A percentile compares a stretch with the other conserved stretches of the same genome.
Conservation (phyloP, 768 basidiomycete species). For the Collybia mongolica region DNA sequence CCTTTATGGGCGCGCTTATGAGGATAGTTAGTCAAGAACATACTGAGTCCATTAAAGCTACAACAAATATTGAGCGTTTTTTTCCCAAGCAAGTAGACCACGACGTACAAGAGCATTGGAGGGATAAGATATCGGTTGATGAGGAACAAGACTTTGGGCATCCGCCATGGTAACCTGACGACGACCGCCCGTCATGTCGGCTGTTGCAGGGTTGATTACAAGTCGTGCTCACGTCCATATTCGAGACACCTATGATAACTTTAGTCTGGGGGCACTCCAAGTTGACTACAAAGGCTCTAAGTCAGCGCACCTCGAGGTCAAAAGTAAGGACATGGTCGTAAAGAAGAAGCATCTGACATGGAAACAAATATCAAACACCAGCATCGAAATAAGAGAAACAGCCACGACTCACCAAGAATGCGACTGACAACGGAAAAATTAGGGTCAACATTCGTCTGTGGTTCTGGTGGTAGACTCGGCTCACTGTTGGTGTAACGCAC, state of each 20-base stretch:
- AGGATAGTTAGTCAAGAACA: not conserved
- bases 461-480: not conserved
- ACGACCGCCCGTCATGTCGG: too few species aligned
- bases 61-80: not conserved
- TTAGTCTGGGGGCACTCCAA: not conserved
- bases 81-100: not conserved
- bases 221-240: slow-evolving; percentile 21
- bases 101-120: slow-evolving; percentile 25
- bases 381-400: too few species aligned
- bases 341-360: slow-evolving; percentile 17
- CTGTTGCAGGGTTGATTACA: too few species aligned
- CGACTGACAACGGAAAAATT: slow-evolving; percentile 4
- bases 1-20: not conserved
- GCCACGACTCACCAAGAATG: slow-evolving; percentile 13
- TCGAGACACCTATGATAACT: slow-evolving; percentile 9
- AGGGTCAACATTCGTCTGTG: not conserved
- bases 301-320: slow-evolving; percentile 17
- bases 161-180: slow-evolving; percentile 22
- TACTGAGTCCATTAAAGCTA: slow-evolving; percentile 22
- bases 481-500: slow-evolving; percentile 11
- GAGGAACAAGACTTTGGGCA: slow-evolving; percentile 26
- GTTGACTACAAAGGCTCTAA: not conserved
- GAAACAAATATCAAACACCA: not conserved
- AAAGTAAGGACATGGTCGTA: slow-evolving; percentile 25
- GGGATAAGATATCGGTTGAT: slow-evolving; percentile 26